These are phyloP conservation scores for Hypsizygus ulmarius DNA, from an alignment of 1,284 basidiomycete genomes.

Conservation along the genomic window DNA sequence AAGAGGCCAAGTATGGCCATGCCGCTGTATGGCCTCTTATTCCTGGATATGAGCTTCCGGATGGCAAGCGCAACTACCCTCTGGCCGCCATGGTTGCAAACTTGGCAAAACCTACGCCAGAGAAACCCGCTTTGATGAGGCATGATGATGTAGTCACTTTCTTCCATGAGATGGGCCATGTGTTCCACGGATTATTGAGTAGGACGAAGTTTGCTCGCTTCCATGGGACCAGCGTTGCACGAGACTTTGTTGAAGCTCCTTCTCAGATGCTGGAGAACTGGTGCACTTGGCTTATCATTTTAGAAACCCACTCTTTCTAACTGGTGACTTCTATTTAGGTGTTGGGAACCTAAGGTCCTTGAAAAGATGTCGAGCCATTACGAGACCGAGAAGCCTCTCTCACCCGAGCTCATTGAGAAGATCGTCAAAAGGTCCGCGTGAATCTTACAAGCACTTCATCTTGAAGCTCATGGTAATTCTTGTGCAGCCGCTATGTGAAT, in stretches of 20 bases:
- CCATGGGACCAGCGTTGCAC: constrained; percentile 76
- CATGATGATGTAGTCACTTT: constrained; percentile 80
- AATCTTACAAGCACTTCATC: not conserved
- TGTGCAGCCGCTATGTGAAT: constrained; percentile 71
- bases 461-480: not conserved
- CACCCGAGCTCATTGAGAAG: constrained; percentile 73
- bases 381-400: constrained; percentile 69
- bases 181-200: constrained; percentile 80
- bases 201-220: constrained; percentile 72
- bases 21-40: constrained; percentile 82
- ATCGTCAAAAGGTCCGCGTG: constrained; percentile 65
- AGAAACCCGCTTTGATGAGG: constrained; percentile 78
- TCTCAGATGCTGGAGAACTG: constrained; percentile 92
- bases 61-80: constrained; percentile 68
- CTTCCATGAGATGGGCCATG: constrained; percentile 86
- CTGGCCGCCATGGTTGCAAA: constrained; percentile 84
- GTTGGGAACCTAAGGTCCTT: constrained; percentile 77
- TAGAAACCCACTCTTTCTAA: no score
- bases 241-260: constrained; percentile 86
- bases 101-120: constrained; percentile 77
- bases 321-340: constrained; percentile 37
- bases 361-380: constrained; percentile 77
- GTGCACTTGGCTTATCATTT: no score
- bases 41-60: constrained; percentile 52
- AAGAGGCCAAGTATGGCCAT: constrained; percentile 79